Base-by-base conservation (phyloP, 345 rosid species). In the Camelina hispida region DNA sequence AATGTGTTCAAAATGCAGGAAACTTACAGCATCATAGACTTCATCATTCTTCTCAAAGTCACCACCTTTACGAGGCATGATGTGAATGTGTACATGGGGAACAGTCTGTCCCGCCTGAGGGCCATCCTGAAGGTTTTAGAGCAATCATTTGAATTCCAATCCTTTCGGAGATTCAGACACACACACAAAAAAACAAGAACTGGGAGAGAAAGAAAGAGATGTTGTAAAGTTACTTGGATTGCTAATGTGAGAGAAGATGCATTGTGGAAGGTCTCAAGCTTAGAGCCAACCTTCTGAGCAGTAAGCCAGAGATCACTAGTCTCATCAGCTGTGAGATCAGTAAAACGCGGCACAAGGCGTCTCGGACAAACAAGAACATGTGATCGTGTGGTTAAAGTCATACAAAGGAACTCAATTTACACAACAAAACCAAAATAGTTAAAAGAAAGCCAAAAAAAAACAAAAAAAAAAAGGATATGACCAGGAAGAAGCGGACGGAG, bases 41-140 rank as follows among this genome's bases (percentile, higher is more conserved):
- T 95, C 89, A 79, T 95, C 98, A 61, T 95, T 95, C 74, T 77
- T 89, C 87, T 90, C 91, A 78, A 95, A 92, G 84, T 95, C 98
- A 0, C 91, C 92, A 46, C 72, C 87, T 78, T 84, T 90, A 71
- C 97, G 87, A 0, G 98, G 98, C 60, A 95, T 69, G 75, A 95
- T 74, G 72, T 95, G 98, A 84, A 95, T 79, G 80, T 92, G 99
- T 58, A 95, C 94, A 83, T 95, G 97, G 12, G 96, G 87, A 68
- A 90, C 98, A 13, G 90, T 87, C 86, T 92, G 99, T 63, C 99
- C 98, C 23, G 97, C 86, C 37, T 89, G 83, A n/a, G 97, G 96
- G 23, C 97, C 97, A 72, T 95, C 99, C 97, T 95, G 78, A 55
- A 18, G 20, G 55, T 25, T 64, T 56, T 14, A 38, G 43, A 38